These are phyloP conservation scores for Telopea speciosissima DNA, from an alignment of 177 flowering plant genomes.

Conservation along the genomic window DNA sequence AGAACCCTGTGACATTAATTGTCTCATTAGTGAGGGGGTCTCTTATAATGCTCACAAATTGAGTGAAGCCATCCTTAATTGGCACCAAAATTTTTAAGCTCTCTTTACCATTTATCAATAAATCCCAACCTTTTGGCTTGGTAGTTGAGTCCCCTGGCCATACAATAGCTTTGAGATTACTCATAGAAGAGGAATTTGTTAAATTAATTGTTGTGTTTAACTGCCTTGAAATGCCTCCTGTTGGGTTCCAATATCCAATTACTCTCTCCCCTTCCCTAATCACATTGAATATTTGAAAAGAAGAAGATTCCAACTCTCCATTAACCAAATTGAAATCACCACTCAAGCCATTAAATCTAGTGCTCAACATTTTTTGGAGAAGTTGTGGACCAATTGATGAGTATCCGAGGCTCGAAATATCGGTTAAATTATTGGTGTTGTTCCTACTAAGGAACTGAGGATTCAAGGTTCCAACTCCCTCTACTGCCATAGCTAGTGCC, in stretches of 20 bases:
- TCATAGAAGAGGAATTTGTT: background rate
- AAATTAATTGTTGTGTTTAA: background rate
- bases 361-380: background rate
- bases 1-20: background rate
- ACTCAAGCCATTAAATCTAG: background rate
- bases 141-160: slow-evolving; percentile 2
- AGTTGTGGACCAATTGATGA: background rate
- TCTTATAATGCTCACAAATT: background rate
- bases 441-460: background rate
- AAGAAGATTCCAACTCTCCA: background rate
- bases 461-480: background rate
- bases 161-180: background rate
- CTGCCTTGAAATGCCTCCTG: background rate
- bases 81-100: slow-evolving; percentile 5
- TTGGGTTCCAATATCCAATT: slow-evolving; percentile 3
- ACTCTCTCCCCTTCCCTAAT: background rate
- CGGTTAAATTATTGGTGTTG: background rate
- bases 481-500: background rate
- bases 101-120: slow-evolving; percentile 1
- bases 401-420: background rate
- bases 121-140: background rate
- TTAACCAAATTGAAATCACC: background rate
- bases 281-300: background rate
- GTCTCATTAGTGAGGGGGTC: background rate
- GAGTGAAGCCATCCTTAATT: background rate